phyloP scores from a whole-genome alignment of 78 protist species.

The Mastigamoeba balamuthi region DNA sequence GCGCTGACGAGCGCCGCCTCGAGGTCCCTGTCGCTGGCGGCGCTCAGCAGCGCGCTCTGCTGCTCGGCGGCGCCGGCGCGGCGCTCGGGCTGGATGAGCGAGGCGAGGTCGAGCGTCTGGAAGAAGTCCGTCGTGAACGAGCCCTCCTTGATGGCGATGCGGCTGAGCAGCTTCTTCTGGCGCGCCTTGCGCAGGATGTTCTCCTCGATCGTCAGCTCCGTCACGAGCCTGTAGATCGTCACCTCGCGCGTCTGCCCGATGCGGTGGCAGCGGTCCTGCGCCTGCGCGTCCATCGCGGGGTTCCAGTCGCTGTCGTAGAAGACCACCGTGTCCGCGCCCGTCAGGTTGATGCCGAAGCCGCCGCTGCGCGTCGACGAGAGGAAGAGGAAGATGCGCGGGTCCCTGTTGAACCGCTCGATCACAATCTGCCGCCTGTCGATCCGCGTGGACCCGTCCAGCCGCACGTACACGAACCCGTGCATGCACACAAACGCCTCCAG shows the following conservation, averaged over 20 bases:
- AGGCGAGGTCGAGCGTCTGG: conserved; percentile 13
- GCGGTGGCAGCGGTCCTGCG: conserved; percentile 94
- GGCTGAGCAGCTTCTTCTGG: conserved; percentile 66
- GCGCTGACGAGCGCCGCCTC: not conserved
- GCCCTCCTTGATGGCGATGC: conserved; percentile 58
- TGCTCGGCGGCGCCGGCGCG: not conserved
- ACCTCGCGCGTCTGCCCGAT: conserved; percentile 94
- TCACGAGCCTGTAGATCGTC: conserved; percentile 84
- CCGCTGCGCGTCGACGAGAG: conserved; percentile 89
- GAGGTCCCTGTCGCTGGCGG: not conserved
- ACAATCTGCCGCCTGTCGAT: conserved; percentile 69
- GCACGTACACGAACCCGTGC: conserved; percentile 69
- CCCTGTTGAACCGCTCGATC: conserved; percentile 78
- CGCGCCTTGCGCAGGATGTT: conserved; percentile 73
- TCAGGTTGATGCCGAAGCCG: conserved; percentile 92
- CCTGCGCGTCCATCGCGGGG: conserved; percentile 89
- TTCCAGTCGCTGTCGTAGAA: conserved; percentile 95
- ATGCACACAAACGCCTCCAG: conserved; percentile 76
- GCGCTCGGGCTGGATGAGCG: not conserved
- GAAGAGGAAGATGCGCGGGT: conserved; percentile 61
- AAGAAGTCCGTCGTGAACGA: conserved; percentile 55
- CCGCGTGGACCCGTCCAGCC: conserved; percentile 91
- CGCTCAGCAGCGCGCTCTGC: not conserved
- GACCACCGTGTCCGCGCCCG: conserved; percentile 96
- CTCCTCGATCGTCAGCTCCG: conserved; percentile 79